Percentiles rank a stretch among this genome's conserved stretches.
Evolutionary conservation across 495 filamentous ascomycete species (phyloP).

Genomic region (Penicillium riverlandense): DNA sequence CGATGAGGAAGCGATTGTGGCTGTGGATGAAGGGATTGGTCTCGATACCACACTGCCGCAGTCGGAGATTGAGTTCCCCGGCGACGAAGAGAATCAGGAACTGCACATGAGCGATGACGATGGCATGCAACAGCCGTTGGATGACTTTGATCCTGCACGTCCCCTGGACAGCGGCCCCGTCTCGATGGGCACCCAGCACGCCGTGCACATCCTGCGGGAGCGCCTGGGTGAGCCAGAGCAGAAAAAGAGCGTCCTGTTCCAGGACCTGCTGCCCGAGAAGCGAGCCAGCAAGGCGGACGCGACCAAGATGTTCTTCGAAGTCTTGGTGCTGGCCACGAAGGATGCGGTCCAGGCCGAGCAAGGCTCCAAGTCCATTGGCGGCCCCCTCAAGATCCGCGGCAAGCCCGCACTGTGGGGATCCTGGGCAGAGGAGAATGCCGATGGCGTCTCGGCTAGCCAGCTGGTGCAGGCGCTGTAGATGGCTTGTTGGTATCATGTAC

Average conservation of each 20-base stretch:
- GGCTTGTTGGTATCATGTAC: constrained; percentile 20
- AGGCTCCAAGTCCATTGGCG: constrained; percentile 61
- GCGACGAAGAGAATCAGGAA: constrained; percentile 43
- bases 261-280: constrained; percentile 78
- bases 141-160: constrained; percentile 69
- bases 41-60: constrained; percentile 44
- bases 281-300: constrained; percentile 78
- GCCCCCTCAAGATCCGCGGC: constrained; percentile 68
- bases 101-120: constrained; percentile 48
- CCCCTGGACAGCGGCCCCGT: constrained; percentile 76
- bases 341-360: constrained; percentile 98
- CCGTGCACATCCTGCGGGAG: constrained; percentile 89
- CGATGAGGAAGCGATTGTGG: constrained; percentile 47
- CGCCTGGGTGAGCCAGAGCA: constrained; percentile 67
- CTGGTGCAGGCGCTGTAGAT: constrained; percentile 22
- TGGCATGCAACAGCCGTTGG: constrained; percentile 30
- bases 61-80: constrained; percentile 56
- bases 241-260: constrained; percentile 80
- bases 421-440: constrained; percentile 85
- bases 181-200: constrained; percentile 85
- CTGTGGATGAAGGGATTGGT: constrained; percentile 42
- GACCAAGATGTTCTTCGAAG: constrained; percentile 99
- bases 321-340: constrained; percentile 91
- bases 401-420: constrained; percentile 91
- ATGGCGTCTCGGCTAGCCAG: constrained; percentile 36